These are phyloP conservation scores for Polytolypa hystricis DNA, from an alignment of 2,329 filamentous ascomycete species.

Conservation along the genomic window DNA sequence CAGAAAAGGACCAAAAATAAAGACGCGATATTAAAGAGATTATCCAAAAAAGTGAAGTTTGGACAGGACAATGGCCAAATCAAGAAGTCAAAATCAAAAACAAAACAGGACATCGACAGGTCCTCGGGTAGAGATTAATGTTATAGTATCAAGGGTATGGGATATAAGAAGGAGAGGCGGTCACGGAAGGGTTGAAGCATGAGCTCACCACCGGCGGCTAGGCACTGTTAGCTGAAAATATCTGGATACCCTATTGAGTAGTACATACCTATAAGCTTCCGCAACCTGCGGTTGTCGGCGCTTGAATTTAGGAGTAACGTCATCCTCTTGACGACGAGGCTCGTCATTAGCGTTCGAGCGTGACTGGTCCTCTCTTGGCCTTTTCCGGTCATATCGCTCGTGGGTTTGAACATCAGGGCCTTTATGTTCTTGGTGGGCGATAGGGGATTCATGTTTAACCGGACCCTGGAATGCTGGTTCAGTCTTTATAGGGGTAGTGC, in stretches of 20 bases:
- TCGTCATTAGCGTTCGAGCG: conserved; percentile 15
- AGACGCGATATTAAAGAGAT: too few relatives aligned
- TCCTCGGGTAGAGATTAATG: too few relatives aligned
- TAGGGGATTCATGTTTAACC: neutral
- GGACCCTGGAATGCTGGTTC: conserved; percentile 1
- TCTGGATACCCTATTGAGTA: too few relatives aligned
- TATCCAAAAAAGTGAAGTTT: too few relatives aligned
- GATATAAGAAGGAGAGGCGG: conserved; percentile 7
- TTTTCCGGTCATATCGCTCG: conserved; percentile 9
- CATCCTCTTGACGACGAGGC: conserved; percentile 22
- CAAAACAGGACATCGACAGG: too few relatives aligned
- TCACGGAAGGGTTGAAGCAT: neutral
- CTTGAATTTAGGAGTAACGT: conserved; percentile 22
- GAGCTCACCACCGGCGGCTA: conserved; percentile 30
- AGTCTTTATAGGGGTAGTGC: too few relatives aligned
- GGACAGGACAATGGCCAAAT: too few relatives aligned
- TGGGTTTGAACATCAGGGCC: neutral
- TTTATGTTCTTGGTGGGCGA: neutral
- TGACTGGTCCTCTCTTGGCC: conserved; percentile 10
- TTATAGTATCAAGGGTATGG: conserved; percentile 10
- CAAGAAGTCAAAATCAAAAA: too few relatives aligned
- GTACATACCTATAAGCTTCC: conserved; percentile 29
- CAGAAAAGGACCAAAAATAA: too few relatives aligned
- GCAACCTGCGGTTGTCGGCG: conserved; percentile 29
- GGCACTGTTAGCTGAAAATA: too few relatives aligned